Evolutionary conservation across 495 filamentous ascomycete genomes (phyloP).

Genomic region (Melanomma pulvis-pyrius): DNA sequence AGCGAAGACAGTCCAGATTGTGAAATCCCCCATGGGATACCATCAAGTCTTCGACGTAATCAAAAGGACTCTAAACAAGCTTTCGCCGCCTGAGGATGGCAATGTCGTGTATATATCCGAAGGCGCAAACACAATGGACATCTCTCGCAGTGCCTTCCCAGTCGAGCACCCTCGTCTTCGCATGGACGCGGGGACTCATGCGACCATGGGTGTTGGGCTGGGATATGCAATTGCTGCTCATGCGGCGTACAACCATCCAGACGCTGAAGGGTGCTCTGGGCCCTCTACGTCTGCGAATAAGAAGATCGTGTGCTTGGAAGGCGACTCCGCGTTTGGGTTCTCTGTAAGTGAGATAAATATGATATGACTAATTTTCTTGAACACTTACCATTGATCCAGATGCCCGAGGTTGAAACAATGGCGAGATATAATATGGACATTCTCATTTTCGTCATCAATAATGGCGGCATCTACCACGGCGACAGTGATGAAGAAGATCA

Average conservation of each 20-base stretch:
- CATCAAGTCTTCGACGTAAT: conserved; percentile 59
- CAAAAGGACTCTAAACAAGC: conserved; percentile 49
- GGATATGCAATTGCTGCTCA: conserved; percentile 66
- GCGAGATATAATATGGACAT: conserved; percentile 63
- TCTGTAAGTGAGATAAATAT: no score
- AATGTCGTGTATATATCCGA: conserved; percentile 65
- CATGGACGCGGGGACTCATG: conserved; percentile 66
- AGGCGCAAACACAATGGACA: conserved; percentile 70
- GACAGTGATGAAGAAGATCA: conserved; percentile 49
- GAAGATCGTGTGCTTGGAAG: conserved; percentile 64
- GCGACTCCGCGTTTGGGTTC: conserved; percentile 69
- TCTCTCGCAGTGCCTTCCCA: conserved; percentile 62
- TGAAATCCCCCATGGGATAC: conserved; percentile 55
- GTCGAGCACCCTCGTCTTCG: conserved; percentile 61
- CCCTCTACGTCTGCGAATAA: conserved; percentile 47
- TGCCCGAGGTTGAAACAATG: conserved; percentile 66
- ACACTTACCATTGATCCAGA: no score
- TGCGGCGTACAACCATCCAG: conserved; percentile 58
- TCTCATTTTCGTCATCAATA: conserved; percentile 66
- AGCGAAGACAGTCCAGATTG: conserved; percentile 8
- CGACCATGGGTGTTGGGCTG: conserved; percentile 68
- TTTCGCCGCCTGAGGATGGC: conserved; percentile 51
- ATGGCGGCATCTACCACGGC: conserved; percentile 66
- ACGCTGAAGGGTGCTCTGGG: conserved; percentile 19
- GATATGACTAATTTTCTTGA: no score